phyloP scores from a whole-genome alignment of 2,329 filamentous ascomycete genomes.

The Alternaria gansuensis region DNA sequence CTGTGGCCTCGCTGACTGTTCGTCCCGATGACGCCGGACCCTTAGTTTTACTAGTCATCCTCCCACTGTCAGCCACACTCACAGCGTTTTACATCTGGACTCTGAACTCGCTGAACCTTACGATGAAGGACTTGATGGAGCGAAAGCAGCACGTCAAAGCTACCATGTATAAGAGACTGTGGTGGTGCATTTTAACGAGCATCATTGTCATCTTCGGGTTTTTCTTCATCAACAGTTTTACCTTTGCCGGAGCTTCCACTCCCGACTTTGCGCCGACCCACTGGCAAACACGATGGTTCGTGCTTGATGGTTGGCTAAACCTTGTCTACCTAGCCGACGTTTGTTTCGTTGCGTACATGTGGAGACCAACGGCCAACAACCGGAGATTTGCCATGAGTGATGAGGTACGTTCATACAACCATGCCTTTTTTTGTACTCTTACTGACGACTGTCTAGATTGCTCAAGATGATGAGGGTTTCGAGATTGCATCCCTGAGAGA shows the following conservation, averaged over 20 bases:
- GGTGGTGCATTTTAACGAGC: constrained; percentile 94
- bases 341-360: constrained; percentile 91
- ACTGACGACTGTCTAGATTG: constrained; percentile 67
- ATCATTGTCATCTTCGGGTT: constrained; percentile 97
- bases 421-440: neutral
- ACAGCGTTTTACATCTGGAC: constrained; percentile 99
- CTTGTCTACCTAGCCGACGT: constrained; percentile 95
- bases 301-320: constrained; percentile 97
- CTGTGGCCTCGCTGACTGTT: constrained; percentile 85
- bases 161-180: constrained; percentile 96
- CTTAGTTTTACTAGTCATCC: constrained; percentile 88
- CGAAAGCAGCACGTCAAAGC: constrained; percentile 94
- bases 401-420: constrained; percentile 65
- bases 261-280: constrained; percentile 94
- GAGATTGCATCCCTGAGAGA: constrained; percentile 93
- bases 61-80: constrained; percentile 88
- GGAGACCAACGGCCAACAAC: constrained; percentile 96
- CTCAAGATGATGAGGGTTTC: constrained; percentile 98
- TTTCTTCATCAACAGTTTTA: constrained; percentile 98
- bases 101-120: constrained; percentile 90
- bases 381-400: constrained; percentile 98
- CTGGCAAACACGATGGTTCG: constrained; percentile 97
- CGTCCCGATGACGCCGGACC: constrained; percentile 90
- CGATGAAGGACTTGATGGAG: constrained; percentile 94
- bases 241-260: constrained; percentile 83